Evolutionary conservation across 495 filamentous ascomycete genomes (phyloP), one percentile per base, ranked within the genome.

Genomic region (Penicillium coffeae): DNA sequence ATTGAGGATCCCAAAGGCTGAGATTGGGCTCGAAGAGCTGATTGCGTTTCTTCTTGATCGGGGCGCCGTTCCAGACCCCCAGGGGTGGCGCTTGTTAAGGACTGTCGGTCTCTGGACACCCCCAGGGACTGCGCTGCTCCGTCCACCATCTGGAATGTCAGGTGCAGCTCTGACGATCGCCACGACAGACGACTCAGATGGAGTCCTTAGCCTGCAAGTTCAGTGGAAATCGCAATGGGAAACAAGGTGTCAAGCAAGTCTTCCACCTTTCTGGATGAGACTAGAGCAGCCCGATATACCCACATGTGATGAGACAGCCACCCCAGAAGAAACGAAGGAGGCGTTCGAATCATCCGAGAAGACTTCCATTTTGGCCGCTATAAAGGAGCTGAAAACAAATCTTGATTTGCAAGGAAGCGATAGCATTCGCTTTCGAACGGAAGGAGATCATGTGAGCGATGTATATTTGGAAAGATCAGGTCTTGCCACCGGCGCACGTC

Each of bases 21-120:
- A 47, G 38, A 38, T 47, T 20, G 45, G 38, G 19, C 30, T 47
- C 25, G 45, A 47, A 21, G 45, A 47, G 7, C 45, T 47, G 14
- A 36, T 47, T 14, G 45, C 45, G 15, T 47, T 47, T 38, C 34
- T 47, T 20, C 45, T 47, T 8, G 45, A 47, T 20, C 45, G 45
- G 14, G 45, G 45, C 7, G 45, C 45, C 20, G 45, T 47, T 4
- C 45, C 45, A 2, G 45, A 47, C n/a, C 6, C 34, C 21, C 45
- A 39, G 14, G 45, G 45, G 27, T 47, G 45, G 45, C 45, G 30
- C n/a, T 32, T 47, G 18, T 27, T 47, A 21, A 47, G 18, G 13
- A 47, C 45, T 3, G 35, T 19, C 9, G 45, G 45, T n/a, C 35
- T 47, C 20, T 47, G 45, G 45, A 38, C 45, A 33, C 45, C 45